These are phyloP conservation scores for Blastomyces parvus DNA, from an alignment of 2,329 filamentous ascomycete genomes.

Conservation along the genomic window DNA sequence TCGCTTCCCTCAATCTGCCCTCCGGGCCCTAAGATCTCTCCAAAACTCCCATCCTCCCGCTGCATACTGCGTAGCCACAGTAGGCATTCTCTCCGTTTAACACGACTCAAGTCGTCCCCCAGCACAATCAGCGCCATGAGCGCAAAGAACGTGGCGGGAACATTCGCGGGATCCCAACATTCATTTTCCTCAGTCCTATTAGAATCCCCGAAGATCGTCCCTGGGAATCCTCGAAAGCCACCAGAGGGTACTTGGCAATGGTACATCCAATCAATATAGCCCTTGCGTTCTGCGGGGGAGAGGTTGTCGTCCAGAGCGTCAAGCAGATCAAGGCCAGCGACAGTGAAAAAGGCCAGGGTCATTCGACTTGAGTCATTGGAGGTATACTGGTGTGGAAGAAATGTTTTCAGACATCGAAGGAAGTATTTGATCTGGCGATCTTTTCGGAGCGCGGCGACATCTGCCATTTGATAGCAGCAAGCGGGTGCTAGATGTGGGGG, in stretches of 20 bases:
- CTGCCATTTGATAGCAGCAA: not conserved
- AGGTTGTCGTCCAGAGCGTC: constrained; percentile 50
- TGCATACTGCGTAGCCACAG: constrained; percentile 69
- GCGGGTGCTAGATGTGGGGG: not conserved
- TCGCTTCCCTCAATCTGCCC: constrained; percentile 62
- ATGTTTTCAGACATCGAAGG: constrained; percentile 72
- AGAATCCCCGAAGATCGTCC: constrained; percentile 46
- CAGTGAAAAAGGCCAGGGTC: constrained; percentile 78
- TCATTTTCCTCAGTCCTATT: constrained; percentile 44
- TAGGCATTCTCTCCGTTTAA: constrained; percentile 59
- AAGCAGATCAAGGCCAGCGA: constrained; percentile 77
- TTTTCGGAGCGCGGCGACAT: constrained; percentile 31
- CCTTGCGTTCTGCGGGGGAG: constrained; percentile 43
- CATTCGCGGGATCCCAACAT: constrained; percentile 64
- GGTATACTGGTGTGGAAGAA: constrained; percentile 75
- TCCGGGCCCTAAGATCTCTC: constrained; percentile 60
- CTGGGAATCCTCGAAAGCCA: constrained; percentile 81
- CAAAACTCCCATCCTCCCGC: constrained; percentile 79
- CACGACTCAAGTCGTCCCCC: constrained; percentile 53
- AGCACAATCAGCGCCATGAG: constrained; percentile 61
- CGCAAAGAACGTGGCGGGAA: constrained; percentile 85
- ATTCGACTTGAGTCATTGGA: constrained; percentile 84
- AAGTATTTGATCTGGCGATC: constrained; percentile 80
- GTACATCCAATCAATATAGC: constrained; percentile 68
- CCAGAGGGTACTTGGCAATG: constrained; percentile 74